Conservation (phyloP, 2,329 filamentous ascomycete species). For the Nothopassalora personata region DNA sequence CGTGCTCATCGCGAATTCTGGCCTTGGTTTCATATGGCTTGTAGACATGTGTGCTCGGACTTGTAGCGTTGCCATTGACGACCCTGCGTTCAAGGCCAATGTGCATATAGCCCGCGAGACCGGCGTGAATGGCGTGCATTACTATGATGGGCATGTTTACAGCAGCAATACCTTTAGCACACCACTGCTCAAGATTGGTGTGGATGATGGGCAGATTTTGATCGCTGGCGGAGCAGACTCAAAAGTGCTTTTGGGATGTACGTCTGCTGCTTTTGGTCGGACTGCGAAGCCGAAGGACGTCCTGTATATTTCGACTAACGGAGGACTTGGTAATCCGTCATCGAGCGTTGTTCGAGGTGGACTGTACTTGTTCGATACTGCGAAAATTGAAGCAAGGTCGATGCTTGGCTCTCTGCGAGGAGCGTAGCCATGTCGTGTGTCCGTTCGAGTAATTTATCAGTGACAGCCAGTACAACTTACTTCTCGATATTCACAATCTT, state of each 20-base stretch:
- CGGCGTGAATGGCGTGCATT: slow-evolving; percentile 18
- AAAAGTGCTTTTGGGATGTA: slow-evolving; percentile 10
- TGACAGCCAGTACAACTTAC: neutral
- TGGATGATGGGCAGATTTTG: slow-evolving; percentile 5
- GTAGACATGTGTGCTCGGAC: slow-evolving; percentile 7
- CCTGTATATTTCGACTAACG: slow-evolving; percentile 16
- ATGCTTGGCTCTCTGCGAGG: neutral
- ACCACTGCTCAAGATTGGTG: slow-evolving; percentile 12
- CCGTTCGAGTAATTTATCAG: too few species aligned
- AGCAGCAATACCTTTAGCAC: slow-evolving; percentile 14
- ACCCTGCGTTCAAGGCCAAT: slow-evolving; percentile 18
- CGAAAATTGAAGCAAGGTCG: neutral
- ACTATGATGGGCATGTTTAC: slow-evolving; percentile 8
- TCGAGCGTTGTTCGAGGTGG: slow-evolving; percentile 1
- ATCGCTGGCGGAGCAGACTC: slow-evolving; percentile 9
- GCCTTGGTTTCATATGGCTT: slow-evolving; percentile 9
- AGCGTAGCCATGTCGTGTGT: too few species aligned
- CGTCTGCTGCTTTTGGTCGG: slow-evolving; percentile 14
- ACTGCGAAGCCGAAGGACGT: slow-evolving; percentile 2
- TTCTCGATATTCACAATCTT: slow-evolving; percentile 42
- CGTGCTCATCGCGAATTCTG: slow-evolving; percentile 12
- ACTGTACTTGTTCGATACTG: neutral
- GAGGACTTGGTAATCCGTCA: slow-evolving; percentile 10
- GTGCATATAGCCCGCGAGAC: slow-evolving; percentile 1
- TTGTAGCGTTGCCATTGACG: slow-evolving; percentile 9